phyloP scores from a whole-genome alignment of 805 yeast genomes.

The Cyberlindnera mrakii region DNA sequence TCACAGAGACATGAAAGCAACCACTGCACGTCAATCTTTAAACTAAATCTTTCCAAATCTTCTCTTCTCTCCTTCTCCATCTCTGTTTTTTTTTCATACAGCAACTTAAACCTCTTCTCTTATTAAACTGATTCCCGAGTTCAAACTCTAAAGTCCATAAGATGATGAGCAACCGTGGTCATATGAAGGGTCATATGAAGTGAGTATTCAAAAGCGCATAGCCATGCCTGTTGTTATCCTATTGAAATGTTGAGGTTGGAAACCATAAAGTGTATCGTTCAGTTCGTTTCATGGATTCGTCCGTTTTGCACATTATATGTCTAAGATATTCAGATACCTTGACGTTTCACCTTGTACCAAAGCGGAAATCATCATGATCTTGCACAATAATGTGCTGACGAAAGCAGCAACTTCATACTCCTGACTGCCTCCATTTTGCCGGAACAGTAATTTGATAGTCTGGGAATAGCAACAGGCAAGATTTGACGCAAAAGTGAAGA shows the following conservation, averaged over 20 bases:
- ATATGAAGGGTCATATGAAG: constrained; percentile 2
- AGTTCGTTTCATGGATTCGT: neutral
- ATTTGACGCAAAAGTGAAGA: neutral
- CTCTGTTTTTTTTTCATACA: too few species aligned
- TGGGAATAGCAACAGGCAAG: too few species aligned
- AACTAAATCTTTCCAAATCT: too few species aligned
- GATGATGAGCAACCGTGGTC: constrained; percentile 2
- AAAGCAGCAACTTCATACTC: neutral
- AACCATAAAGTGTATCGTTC: neutral
- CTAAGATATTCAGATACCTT: too few species aligned
- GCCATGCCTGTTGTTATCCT: neutral
- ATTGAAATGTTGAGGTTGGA: neutral
- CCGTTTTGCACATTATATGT: neutral
- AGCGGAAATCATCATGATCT: constrained; percentile 8
- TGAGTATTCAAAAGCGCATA: neutral
- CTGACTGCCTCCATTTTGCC: neutral
- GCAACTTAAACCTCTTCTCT: too few species aligned
- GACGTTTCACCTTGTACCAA: neutral
- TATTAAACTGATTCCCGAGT: too few species aligned
- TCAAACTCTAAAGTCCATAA: neutral
- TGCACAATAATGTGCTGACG: neutral
- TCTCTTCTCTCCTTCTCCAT: too few species aligned
- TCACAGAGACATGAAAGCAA: too few species aligned
- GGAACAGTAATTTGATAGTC: too few species aligned
- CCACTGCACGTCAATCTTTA: too few species aligned